Base-by-base conservation (phyloP, 257 asterid species). In the Lantana camara region DNA sequence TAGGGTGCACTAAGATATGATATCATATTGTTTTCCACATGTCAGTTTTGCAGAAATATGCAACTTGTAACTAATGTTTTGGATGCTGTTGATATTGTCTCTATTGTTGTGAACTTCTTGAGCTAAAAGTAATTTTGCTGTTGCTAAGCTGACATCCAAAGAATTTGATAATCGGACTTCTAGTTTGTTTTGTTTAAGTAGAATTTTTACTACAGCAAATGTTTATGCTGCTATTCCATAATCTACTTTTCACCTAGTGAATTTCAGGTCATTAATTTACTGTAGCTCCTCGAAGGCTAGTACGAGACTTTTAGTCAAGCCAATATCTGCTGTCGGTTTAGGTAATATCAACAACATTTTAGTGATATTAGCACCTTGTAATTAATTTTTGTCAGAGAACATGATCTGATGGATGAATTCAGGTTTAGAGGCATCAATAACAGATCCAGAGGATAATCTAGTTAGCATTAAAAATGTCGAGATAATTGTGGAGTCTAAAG, bases 381-480 rank as follows among this genome's bases (percentile, higher is more conserved):
- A 2, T 29, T 38, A 29, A 57, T 48, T 17, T 20, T 56, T 34
- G 30, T 52, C 16, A 29, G 49, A 60, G 57, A 57, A 44, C 23
- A 54, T 32, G 51, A 13, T 71, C 58, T 48, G 12, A 30, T 51
- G 63, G 29, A 58, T 38, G 48, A 48, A 57, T 70, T 1, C 85
- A 86, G 95, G 87, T 22, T 34, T 82, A 37, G 87, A 85, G 83
- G 83, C 93, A 59, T 60, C 83, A 42, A 67, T 80, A 34, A 42
- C 76, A 0, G 87, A 78, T 57, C 70, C 76, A 20, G 63, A 72
- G 22, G 80, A 75, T 45, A 80, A 70, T 41, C 40, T 48, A 19
- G 53, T 82, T 38, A 44, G 61, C 60, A 60, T 85, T 60, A 80
- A 80, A 62, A 76, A 83, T 54, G 75, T 73, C 0, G 80, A 82